phyloP scores from a whole-genome alignment of 495 filamentous ascomycete species.

The Filosporella fistucella region DNA sequence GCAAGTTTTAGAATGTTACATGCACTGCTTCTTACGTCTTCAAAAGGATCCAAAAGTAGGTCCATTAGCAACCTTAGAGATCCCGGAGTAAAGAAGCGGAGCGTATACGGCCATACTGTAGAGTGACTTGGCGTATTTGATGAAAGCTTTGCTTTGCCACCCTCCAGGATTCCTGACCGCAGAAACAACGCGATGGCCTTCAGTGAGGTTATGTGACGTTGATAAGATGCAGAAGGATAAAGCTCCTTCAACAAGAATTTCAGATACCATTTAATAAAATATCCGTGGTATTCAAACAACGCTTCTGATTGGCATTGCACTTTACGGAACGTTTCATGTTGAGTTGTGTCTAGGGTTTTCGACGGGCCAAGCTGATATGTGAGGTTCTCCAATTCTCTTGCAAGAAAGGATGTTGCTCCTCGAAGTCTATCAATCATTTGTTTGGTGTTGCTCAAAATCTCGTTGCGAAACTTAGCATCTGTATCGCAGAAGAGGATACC shows the following conservation, averaged over 20 bases:
- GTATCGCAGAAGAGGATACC: constrained; percentile 71
- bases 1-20: constrained; percentile 47
- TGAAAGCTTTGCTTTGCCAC: background rate
- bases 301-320: background rate
- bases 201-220: constrained; percentile 76
- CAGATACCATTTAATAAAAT: constrained; percentile 66
- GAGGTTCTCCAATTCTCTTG: constrained; percentile 29
- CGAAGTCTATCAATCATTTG: constrained; percentile 64
- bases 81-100: constrained; percentile 25
- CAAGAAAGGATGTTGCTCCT: constrained; percentile 38
- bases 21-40: constrained; percentile 76
- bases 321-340: background rate
- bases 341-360: background rate
- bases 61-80: constrained; percentile 68
- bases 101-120: constrained; percentile 15
- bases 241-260: constrained; percentile 68
- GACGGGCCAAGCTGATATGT: background rate
- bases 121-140: background rate
- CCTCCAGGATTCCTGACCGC: constrained; percentile 41
- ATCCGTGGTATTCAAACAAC: constrained; percentile 36
- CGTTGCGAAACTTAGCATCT: constrained; percentile 77
- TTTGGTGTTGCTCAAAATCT: constrained; percentile 62
- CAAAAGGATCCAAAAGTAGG: constrained; percentile 81
- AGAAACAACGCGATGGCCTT: constrained; percentile 60
- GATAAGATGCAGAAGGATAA: constrained; percentile 72